phyloP scores from a whole-genome alignment of 257 asterid species.

The Nicotiana attenuata region DNA sequence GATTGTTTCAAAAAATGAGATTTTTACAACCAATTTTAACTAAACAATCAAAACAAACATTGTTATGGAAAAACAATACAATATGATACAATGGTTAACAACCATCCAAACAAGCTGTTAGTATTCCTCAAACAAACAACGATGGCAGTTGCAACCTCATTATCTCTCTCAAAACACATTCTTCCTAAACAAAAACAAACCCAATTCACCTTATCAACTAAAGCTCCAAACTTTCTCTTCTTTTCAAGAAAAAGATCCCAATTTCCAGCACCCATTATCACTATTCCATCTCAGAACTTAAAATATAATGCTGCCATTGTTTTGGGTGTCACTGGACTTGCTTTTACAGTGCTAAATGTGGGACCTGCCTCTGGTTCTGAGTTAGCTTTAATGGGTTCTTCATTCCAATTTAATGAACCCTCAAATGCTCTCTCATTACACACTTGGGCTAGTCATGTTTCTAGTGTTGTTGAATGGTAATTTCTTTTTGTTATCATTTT shows the following conservation, averaged over 20 bases:
- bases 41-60: too few species aligned
- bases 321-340: slow-evolving; percentile 60
- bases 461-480: slow-evolving; percentile 97
- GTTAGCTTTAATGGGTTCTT: slow-evolving; percentile 26
- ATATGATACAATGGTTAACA: too few species aligned
- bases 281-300: slow-evolving; percentile 18
- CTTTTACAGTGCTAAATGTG: slow-evolving; percentile 38
- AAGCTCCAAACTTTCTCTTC: slow-evolving; percentile 15
- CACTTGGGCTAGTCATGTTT: slow-evolving; percentile 93
- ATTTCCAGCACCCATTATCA: slow-evolving; percentile 12
- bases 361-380: slow-evolving; percentile 55
- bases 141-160: slow-evolving; percentile 23
- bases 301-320: slow-evolving; percentile 24
- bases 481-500: not conserved
- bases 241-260: slow-evolving; percentile 21
- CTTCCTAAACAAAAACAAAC: slow-evolving; percentile 22
- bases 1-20: too few species aligned
- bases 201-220: slow-evolving; percentile 7
- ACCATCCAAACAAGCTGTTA: too few species aligned
- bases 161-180: slow-evolving; percentile 23
- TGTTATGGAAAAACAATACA: too few species aligned
- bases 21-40: too few species aligned
- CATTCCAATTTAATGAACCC: slow-evolving; percentile 56
- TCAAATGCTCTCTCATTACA: slow-evolving; percentile 91
- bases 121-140: slow-evolving; percentile 4